Conservation (phyloP, 441 rosid genomes). For the Raphanus hybrid region DNA sequence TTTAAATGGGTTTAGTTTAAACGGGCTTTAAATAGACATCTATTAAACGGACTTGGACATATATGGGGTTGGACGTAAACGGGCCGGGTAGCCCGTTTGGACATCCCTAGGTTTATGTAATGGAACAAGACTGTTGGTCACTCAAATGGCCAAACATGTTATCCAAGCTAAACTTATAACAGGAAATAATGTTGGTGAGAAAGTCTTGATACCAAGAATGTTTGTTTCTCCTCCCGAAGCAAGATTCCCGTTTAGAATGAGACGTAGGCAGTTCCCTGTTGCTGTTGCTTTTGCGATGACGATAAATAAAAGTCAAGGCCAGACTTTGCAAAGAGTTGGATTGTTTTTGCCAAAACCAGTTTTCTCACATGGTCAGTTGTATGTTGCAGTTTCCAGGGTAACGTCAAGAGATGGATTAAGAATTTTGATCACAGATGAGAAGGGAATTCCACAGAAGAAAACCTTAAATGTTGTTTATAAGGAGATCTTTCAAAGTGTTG, state of each 20-base stretch:
- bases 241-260: background rate
- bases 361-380: background rate
- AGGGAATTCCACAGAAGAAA: too few relatives aligned
- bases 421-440: too few relatives aligned
- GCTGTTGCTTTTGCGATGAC: background rate
- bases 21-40: background rate
- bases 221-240: background rate
- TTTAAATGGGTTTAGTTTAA: background rate
- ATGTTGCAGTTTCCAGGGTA: background rate
- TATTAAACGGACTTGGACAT: background rate
- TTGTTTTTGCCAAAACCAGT: background rate
- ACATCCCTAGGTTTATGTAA: background rate
- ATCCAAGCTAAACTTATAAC: too few relatives aligned
- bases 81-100: background rate
- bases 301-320: background rate
- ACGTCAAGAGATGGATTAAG: too few relatives aligned
- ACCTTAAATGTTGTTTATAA: too few relatives aligned
- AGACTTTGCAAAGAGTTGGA: background rate
- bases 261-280: background rate
- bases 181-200: too few relatives aligned
- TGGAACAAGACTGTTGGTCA: too few relatives aligned
- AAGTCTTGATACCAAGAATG: background rate
- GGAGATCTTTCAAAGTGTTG: too few relatives aligned
- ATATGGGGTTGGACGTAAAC: background rate
- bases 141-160: too few relatives aligned